Percentiles rank a stretch among this genome's conserved stretches.
phyloP scores from a whole-genome alignment of 495 filamentous ascomycete species.

The Pyrenopolyporus hunteri region DNA sequence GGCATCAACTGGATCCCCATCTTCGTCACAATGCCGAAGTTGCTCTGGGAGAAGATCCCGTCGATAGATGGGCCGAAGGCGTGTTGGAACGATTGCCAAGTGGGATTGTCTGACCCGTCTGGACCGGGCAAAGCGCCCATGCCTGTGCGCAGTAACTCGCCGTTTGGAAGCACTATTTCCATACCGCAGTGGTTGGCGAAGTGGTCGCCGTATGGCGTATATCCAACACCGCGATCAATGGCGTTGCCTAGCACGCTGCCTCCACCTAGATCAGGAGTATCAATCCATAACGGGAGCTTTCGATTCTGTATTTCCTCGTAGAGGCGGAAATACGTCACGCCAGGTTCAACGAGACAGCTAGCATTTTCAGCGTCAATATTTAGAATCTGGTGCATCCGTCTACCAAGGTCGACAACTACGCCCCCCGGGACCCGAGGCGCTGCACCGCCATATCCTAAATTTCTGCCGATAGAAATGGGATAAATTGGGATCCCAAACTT shows the following conservation, averaged over 20 bases:
- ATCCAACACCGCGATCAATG: constrained; percentile 63
- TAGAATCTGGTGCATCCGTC: constrained; percentile 60
- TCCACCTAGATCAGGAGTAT: constrained; percentile 62
- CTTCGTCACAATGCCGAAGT: constrained; percentile 64
- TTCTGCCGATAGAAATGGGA: constrained; percentile 61
- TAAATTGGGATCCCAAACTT: constrained; percentile 58
- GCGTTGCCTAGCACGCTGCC: constrained; percentile 63
- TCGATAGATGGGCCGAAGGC: constrained; percentile 63
- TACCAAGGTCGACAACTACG: constrained; percentile 61
- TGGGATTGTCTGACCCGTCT: constrained; percentile 45
- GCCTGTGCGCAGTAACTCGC: constrained; percentile 61
- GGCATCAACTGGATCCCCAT: constrained; percentile 64
- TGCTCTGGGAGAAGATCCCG: constrained; percentile 64
- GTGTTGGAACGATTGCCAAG: constrained; percentile 60
- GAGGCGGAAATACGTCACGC: constrained; percentile 61
- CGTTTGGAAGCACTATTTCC: constrained; percentile 63
- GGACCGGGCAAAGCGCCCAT: constrained; percentile 62
- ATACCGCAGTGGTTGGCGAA: constrained; percentile 61
- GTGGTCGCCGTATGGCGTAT: constrained; percentile 60
- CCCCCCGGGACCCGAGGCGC: constrained; percentile 60
- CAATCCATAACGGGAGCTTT: constrained; percentile 56
- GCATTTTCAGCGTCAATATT: constrained; percentile 60
- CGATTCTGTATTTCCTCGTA: constrained; percentile 57
- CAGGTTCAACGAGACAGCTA: constrained; percentile 62
- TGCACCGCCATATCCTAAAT: constrained; percentile 64